Evolutionary conservation across 2,329 filamentous ascomycete genomes (phyloP), one percentile per base, ranked within the genome.

Genomic region (Aspergillus sp.): DNA sequence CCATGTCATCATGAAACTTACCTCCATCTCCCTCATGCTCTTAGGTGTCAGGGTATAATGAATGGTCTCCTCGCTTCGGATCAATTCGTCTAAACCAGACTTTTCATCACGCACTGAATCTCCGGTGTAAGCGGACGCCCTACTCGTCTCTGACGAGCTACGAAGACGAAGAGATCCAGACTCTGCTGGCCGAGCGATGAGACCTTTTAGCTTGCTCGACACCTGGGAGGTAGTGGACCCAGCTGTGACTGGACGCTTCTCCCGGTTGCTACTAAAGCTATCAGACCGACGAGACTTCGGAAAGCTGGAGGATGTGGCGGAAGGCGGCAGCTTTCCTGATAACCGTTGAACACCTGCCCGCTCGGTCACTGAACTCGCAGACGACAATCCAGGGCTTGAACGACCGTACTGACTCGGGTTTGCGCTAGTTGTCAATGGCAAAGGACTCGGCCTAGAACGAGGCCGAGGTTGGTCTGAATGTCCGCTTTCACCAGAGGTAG

Each of bases 31-130:
- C 55, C 88, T 86, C 82, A 93, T 89, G 60, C 81, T 89, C 65
- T 88, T 85, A 0, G 89, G 89, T 0, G 89, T 94, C 23, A 93
- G 77, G 1, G 89, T 93, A 68, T 88, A 93, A 62, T 89, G 89
- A 41, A 93, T 86, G 1, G 89, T 93, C 66, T 91, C 84, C 61
- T 91, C 87, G 68, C 89, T 91, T 52, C 89, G 84, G 57, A 94
- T 92, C 47, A 93, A 78, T 61, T 91, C 82, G 64, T 94, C 89
- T 63, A 94, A 87, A 61, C 88, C 83, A 9, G 83, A 81, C 45
- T 87, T 82, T 53, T 86, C 82, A 43, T 83, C 82, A 5, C 63
- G 64, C 21, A 58, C 50, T 16, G 67, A 68, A 19, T 68, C 67
- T 32, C 56, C 63, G 36, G 62, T 67, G 5, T 48, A 53, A 41